Evolutionary conservation across 2,329 filamentous ascomycete genomes (phyloP), one percentile per base, ranked within the genome.

Genomic region (Emergomyces africanus): DNA sequence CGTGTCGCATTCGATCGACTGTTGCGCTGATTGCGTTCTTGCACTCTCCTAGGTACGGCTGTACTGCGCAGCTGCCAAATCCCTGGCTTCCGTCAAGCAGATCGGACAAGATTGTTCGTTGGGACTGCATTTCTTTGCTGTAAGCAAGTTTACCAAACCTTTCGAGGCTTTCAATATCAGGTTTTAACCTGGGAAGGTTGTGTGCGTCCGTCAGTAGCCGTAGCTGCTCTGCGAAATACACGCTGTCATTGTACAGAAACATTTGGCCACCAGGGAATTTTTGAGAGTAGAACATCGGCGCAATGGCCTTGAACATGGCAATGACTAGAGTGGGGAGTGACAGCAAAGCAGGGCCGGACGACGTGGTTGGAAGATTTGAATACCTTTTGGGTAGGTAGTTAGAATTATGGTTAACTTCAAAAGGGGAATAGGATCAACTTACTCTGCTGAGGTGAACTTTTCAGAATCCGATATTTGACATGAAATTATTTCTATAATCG

Each of bases 161-260:
- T 60, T 84, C 79, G 23, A 86, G 75, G 0, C 77, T 74, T 59
- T 78, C 77, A 59, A 82, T 75, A 64, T 85, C 82, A 15, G 75
- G 65, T 37, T 77, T 74, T n/a, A 85, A 71, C 41, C 76, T 77
- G 1, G 80, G 68, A n/a, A 76, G 66, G 33, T 74, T 69, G 62
- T 78, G 74, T 39, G 77, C 70, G n/a, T 73, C 69, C 14, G 78
- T 70, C 59, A 84, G 73, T 10, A 70, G 65, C 18, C 77, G 76
- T 15, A 86, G 72, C 59, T 77, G 76, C 61, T 81, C 78, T 3
- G 81, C 78, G 3, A 86, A 75, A 59, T 82, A 81, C 50, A 79
- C 73, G 61, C 81, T 79, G 68, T 86, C 83, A 65, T 86, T 86
- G 72, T 86, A 86, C 51, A 85, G 77, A 57, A 83, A 79, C 78